Conservation (phyloP, 371 early-diverging fungal species). For the Funneliformis caledonium region DNA sequence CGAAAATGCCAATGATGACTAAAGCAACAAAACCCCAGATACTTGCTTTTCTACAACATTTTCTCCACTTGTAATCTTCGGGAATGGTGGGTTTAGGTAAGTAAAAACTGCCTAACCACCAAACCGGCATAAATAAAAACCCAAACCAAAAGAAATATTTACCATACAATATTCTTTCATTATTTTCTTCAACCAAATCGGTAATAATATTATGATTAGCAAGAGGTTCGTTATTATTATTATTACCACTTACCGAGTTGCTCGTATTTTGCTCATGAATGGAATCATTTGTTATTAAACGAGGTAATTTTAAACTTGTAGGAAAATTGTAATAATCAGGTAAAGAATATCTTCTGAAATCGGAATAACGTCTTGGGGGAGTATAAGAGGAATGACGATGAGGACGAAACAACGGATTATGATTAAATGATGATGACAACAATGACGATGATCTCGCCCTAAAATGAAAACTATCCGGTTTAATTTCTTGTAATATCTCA, state of each 20-base stretch:
- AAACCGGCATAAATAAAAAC: not conserved
- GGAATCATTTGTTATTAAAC: too few species aligned
- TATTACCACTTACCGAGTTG: too few species aligned
- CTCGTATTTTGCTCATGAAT: too few species aligned
- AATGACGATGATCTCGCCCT: not conserved
- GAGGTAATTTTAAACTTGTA: too few species aligned
- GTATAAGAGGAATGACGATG: not conserved
- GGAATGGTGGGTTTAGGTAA: not conserved
- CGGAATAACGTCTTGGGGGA: not conserved
- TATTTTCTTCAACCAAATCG: not conserved
- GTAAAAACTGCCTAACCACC: constrained; percentile 13
- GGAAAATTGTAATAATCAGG: too few species aligned
- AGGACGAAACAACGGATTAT: not conserved
- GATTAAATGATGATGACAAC: not conserved
- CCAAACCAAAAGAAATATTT: constrained; percentile 25
- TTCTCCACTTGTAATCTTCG: constrained; percentile 24
- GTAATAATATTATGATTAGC: not conserved
- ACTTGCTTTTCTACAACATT: constrained; percentile 5
- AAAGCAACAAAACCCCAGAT: not conserved
- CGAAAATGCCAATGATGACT: too few species aligned
- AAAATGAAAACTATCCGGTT: not conserved
- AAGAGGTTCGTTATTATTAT: too few species aligned
- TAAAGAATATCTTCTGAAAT: not conserved
- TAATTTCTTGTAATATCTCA: not conserved
- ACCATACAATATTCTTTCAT: not conserved